Base-by-base conservation (phyloP, 495 filamentous ascomycete species). In the Lophiotrema nucula region DNA sequence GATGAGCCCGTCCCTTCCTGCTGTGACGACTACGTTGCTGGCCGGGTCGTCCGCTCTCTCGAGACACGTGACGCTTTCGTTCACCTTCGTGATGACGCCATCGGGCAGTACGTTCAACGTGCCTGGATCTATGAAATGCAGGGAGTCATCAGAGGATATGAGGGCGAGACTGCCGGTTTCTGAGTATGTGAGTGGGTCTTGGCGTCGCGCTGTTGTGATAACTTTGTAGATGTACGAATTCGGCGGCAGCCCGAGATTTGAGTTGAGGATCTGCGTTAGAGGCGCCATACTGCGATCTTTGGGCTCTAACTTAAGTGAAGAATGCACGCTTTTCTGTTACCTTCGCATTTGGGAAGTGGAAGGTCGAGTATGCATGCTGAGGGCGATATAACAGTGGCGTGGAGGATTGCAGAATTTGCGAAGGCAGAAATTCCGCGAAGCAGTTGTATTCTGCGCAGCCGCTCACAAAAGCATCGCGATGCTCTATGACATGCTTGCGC, bases 1-100 rank as follows among this genome's bases (percentile, higher is more conserved):
- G 23, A 86, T 69, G 8, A 72, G 71, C 15, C 85, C 85, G 57
- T 87, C 83, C 65, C 84, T 77, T 21, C 85, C 86, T 0, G 83
- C 74, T 0, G 84, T 88, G 41, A 72, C 75, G 16, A 86, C 69
- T 24, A 80, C 54, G 24, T 69, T 66, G 46, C 65, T 58, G 25
- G 53, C 72, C 26, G 58, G 66, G 1, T 67, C 65, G 51, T 76
- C 73, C 23, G 77, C 76, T 1, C 73, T 72, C 52, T 74, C 74
- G 2, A 85, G 73, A 49, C 77, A 81, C n/a, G 81, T 83, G 54
- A 86, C 70, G 53, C 81, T 80, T 0, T 74, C 71, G 57, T 85
- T 80, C 35, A 74, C 67, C 2, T 76, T 76, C 28, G 67, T 50
- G 10, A 83, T 70, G 3, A 70, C 67, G 21, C 64, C 61, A 47